Conservation (phyloP, 306 rosid species). For the Pyrus communis region DNA sequence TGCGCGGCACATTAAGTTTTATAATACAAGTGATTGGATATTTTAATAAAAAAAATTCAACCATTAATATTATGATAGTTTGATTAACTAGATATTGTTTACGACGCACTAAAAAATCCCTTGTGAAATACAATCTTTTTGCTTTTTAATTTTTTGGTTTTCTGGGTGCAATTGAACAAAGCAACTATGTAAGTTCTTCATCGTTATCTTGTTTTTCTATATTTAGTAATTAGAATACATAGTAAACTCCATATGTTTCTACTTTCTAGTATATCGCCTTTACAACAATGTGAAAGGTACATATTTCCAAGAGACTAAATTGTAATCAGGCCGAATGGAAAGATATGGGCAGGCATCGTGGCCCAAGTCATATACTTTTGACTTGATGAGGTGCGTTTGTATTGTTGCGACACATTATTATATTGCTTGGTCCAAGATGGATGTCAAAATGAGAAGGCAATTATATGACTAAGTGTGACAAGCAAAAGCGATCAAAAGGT, state of each 20-base stretch:
- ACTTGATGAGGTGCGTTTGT: background rate
- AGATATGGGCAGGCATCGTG: background rate
- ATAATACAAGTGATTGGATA: too few relatives aligned
- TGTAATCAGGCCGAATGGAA: background rate
- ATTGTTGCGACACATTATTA: background rate
- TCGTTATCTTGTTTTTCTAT: background rate
- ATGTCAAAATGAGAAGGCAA: too few relatives aligned
- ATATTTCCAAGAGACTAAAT: background rate
- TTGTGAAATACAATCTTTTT: background rate
- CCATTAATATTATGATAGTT: too few relatives aligned
- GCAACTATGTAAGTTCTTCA: background rate
- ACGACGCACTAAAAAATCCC: too few relatives aligned
- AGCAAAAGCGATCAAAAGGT: too few relatives aligned
- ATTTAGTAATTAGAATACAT: background rate
- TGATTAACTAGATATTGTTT: too few relatives aligned
- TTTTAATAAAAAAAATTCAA: too few relatives aligned
- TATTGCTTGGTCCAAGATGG: too few relatives aligned
- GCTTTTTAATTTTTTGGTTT: background rate
- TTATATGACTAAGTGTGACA: too few relatives aligned
- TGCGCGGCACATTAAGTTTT: fast-evolving
- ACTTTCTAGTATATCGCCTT: background rate
- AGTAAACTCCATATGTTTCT: background rate
- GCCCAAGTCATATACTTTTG: background rate
- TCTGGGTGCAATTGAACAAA: background rate
- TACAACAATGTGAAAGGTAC: background rate